Percentiles rank a stretch among this genome's conserved stretches.
These are phyloP conservation scores for barrel medic (Medicago truncatula) DNA, from an alignment of 306 rosid genomes.

Conservation along the genomic window MtrunA17r5.0-ANR NC_053046.1:40411501-40412000, in stretches of 20 bases:
- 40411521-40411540: constrained; percentile 82
- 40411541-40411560: constrained; percentile 72
- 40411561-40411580: constrained; percentile 63
- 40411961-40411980: constrained; percentile 83
- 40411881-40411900: constrained; percentile 78
- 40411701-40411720: constrained; percentile 49
- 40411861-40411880: constrained; percentile 68
- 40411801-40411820: constrained; percentile 72
- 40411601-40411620: constrained; percentile 86
- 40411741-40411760: constrained; percentile 73
- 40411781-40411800: constrained; percentile 60
- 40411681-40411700: constrained; percentile 72
- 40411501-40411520: constrained; percentile 75
- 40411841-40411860: constrained; percentile 59
- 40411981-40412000: constrained; percentile 53
- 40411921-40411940: constrained; percentile 46
- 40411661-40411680: constrained; percentile 75
- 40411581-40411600: constrained; percentile 63
- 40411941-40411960: constrained; percentile 61
- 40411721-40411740: constrained; percentile 71
- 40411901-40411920: constrained; percentile 69
- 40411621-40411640: constrained; percentile 57
- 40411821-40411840: constrained; percentile 67
- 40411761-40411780: constrained; percentile 68
- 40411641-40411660: constrained; percentile 61